Base-by-base conservation (phyloP, 495 filamentous ascomycete genomes). In the Xylaria bambusicola region DNA sequence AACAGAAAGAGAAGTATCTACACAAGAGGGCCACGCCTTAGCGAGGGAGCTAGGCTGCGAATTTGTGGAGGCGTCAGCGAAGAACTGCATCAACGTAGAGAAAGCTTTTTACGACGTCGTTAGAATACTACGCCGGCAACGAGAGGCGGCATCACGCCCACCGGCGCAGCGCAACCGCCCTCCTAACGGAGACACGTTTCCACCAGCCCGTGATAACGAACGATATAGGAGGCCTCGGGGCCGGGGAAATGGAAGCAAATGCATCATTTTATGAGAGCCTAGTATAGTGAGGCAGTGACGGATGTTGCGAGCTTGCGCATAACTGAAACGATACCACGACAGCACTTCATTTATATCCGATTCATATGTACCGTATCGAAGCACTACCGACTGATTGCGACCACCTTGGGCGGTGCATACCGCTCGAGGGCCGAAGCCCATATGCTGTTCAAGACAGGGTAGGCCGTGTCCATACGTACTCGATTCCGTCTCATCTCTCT, bases 61-160 rank as follows among this genome's bases (percentile, higher is more conserved):
- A 60, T 98, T 98, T 66, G 93, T 98, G 57, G 94, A 98, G 73
- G 94, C 94, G 5, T 97, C 93, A 13, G 94, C 94, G n/a, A 97
- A 98, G 79, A 97, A 96, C 69, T 97, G 94, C 79, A 91, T 97
- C 78, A 98, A 98, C 68, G 94, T 98, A 24, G 94, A 98, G 70
- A 96, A 93, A 79, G 95, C 94, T 2, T 98, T 98, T 71, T 97
- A 96, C 75, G 94, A 98, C 66, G 95, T 98, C 12, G 94, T 98
- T 21, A 82, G 95, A 56, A 88, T 92, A 67, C 77, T 98, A 56
- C 86, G 93, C 59, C 83, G 86, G 60, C 93, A 97, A 72, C 84
- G 89, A 62, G 86, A 91, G 73, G 68, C 75, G 47, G 78, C 73
- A 35, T 51, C 74, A 7, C 72, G 77, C 24, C 70, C 75, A 23